Evolutionary conservation across 2,329 filamentous ascomycete species (phyloP), one percentile per base, ranked within the genome.

Genomic region (Mycosphaerella sp.): DNA sequence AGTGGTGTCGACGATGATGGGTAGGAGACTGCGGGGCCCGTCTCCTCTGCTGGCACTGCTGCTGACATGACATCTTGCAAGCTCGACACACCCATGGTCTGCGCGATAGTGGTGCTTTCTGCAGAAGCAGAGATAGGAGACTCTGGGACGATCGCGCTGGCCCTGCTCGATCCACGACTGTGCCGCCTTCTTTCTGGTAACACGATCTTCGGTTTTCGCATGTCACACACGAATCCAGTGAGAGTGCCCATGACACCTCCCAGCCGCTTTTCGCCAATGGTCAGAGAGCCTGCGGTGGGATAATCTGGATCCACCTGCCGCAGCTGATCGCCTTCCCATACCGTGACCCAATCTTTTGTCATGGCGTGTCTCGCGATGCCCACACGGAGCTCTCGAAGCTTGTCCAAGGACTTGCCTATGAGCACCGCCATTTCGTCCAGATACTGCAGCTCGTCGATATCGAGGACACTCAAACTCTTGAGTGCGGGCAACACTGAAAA

Each of bases 381-480:
- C 4, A 93, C 78, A 42, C 87, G 79, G 34, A 95, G 75, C 68
- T 92, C 88, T 31, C 80, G 78, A 12, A 93, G 73, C 41, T 77
- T 77, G 57, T 78, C 75, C 55, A 81, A 76, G 10, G 87, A 92
- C 23, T 83, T 80, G 56, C 85, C 84, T 56, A 93, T 82, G 10
- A 93, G 76, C 41, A 88, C 76, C 51, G 85, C 85, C 80, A 93
- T 86, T 71, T 93, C 89, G 65, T 92, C 87, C 38, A 92, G 72
- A 67, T 93, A 93, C 29, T 84, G 80, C n/a, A 89, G 72, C 66
- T 92, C 87, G 64, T 93, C 89, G 56, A 93, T 86, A 62, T 93
- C 86, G 41, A 93, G 75, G 1, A 91, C 88, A 48, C 81, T 87
- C 55, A 93, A 70, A 61, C 84, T 89, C 68, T 83, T 86, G 49